phyloP scores from a whole-genome alignment of 2,329 filamentous ascomycete species.

The Calonectria ilicicola region DNA sequence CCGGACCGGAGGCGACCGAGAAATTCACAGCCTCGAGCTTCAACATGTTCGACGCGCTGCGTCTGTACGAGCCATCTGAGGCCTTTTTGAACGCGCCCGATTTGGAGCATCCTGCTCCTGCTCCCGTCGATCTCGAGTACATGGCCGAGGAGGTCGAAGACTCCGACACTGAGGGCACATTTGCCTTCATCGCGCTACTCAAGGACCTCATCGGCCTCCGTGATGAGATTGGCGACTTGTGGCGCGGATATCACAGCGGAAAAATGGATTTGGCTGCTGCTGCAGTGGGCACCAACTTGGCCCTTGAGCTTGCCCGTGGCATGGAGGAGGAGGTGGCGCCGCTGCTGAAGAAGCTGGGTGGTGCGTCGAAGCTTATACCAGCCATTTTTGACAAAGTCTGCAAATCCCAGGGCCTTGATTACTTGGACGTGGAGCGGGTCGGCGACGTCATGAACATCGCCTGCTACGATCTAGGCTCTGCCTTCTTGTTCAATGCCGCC shows the following conservation, averaged over 20 bases:
- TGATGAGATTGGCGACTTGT: neutral
- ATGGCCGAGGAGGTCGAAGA: no score
- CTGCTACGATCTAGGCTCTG: neutral
- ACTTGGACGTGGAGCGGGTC: neutral
- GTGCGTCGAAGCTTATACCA: neutral
- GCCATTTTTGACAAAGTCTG: neutral
- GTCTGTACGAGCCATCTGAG: slow-evolving; percentile 6
- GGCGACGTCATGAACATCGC: neutral
- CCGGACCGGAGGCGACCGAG: no score
- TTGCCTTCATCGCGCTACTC: slow-evolving; percentile 2
- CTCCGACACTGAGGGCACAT: no score
- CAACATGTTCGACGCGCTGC: neutral
- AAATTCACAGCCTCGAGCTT: no score
- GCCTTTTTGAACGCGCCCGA: neutral
- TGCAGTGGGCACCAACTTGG: neutral
- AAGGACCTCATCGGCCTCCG: neutral
- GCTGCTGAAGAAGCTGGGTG: neutral
- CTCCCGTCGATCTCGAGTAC: no score
- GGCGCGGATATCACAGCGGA: neutral
- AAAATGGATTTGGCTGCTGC: neutral
- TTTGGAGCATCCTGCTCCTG: no score
- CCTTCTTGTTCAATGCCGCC: neutral
- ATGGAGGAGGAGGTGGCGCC: slow-evolving; percentile 10
- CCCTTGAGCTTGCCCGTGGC: neutral
- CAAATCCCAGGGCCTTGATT: neutral